Evolutionary conservation across 2,329 filamentous ascomycete species (phyloP), one percentile per base, ranked within the genome.

Genomic region (Cercospora brassicicola): DNA sequence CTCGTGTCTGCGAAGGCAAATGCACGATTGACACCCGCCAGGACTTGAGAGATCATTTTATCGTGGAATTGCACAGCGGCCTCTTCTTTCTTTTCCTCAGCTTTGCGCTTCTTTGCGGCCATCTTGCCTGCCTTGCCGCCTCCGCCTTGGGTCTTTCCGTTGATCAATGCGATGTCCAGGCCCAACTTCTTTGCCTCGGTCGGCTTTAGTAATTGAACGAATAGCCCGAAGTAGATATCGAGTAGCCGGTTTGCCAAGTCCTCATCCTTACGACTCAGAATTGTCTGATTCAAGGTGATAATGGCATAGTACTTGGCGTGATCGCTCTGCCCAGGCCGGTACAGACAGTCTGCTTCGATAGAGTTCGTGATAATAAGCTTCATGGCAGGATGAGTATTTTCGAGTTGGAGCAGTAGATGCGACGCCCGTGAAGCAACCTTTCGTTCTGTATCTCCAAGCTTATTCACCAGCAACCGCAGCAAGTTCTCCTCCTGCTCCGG

Each of bases 401-500:
- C 88, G 7, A 99, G 84, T 78, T 99, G 95, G 62, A 99, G 85
- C n/a, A 99, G 84, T 55, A 98, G 86, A 79, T 97, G 96, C 0
- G 95, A 98, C 2, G 94, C 91, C 68, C 94, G 89, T 3, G 95
- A 99, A 0, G 95, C 90, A 75, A 99, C 96, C 81, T 98, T 99
- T 78, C 93, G 93, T 72, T 96, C 93, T 55, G 91, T 92, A 78
- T 99, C 95, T 74, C 96, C 94, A 28, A 99, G 87, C 81, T 99
- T 99, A 84, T 98, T 98, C 73, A 99, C 93, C 67, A 99, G 82
- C 65, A 99, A 84, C 64, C 94, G 89, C 69, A 99, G 84, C 70
- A 99, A 83, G 78, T 99, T 99, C 65, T 94, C 91, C 80, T 99
- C 95, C 78, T 99, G 95, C 80, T 99, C 95, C 0, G 95, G 94